phyloP scores from a whole-genome alignment of 257 asterid genomes.

The Capsicum pubescens region DNA sequence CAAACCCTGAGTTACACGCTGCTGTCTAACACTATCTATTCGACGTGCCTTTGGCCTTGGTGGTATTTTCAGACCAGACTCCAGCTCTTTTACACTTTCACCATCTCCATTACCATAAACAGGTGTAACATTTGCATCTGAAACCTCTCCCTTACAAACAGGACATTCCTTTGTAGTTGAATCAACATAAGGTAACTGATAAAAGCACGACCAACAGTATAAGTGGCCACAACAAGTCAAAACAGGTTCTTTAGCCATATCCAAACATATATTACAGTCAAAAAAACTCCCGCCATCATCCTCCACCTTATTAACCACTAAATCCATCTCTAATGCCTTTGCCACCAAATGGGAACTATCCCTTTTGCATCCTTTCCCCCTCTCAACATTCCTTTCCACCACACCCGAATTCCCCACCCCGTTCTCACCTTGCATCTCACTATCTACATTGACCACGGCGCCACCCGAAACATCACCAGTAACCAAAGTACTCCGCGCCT shows the following conservation, averaged over 20 bases:
- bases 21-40: slow-evolving; percentile 58
- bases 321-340: slow-evolving; percentile 66
- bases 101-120: slow-evolving; percentile 56
- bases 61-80: slow-evolving; percentile 47
- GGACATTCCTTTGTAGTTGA: slow-evolving; percentile 60
- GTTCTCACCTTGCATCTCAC: slow-evolving; percentile 39
- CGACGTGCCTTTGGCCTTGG: slow-evolving; percentile 64
- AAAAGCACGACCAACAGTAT: slow-evolving; percentile 69
- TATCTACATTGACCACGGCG: slow-evolving; percentile 34
- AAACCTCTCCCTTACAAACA: slow-evolving; percentile 60
- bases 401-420: slow-evolving; percentile 35
- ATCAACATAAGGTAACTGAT: slow-evolving; percentile 51
- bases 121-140: slow-evolving; percentile 50
- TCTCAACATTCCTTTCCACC: slow-evolving; percentile 45
- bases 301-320: slow-evolving; percentile 53
- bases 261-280: slow-evolving; percentile 55
- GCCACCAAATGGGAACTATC: slow-evolving; percentile 83
- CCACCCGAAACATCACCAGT: slow-evolving; percentile 39
- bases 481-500: slow-evolving; percentile 44
- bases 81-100: slow-evolving; percentile 37
- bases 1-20: slow-evolving; percentile 43
- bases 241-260: slow-evolving; percentile 54
- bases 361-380: slow-evolving; percentile 57
- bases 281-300: slow-evolving; percentile 53
- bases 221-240: slow-evolving; percentile 65